phyloP scores from a whole-genome alignment of 495 filamentous ascomycete species.

The Aspergillus avenaceus region DNA sequence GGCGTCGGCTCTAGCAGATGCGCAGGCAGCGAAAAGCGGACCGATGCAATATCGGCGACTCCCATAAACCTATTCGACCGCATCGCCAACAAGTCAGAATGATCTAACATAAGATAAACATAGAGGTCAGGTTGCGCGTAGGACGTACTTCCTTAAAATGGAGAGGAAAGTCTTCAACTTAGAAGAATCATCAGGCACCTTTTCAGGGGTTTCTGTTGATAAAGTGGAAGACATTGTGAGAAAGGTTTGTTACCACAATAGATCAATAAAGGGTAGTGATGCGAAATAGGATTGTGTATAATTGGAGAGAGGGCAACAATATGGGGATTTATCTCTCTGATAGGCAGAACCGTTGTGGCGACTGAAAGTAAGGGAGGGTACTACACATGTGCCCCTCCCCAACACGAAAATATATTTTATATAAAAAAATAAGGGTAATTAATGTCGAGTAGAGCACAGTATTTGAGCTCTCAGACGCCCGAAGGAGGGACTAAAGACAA shows the following conservation, averaged over 20 bases:
- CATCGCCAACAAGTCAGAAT: slow-evolving; percentile 19
- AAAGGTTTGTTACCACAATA: no score
- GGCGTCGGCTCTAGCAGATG: slow-evolving; percentile 94
- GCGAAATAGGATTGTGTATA: no score
- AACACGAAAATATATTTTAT: neutral
- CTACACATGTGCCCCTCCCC: neutral
- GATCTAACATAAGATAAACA: neutral
- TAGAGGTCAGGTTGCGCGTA: neutral
- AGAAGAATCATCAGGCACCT: slow-evolving; percentile 70
- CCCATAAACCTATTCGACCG: slow-evolving; percentile 71
- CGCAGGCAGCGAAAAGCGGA: slow-evolving; percentile 92
- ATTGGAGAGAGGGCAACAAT: neutral
- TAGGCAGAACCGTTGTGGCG: neutral
- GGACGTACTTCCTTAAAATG: slow-evolving; percentile 72
- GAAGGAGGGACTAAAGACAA: no score
- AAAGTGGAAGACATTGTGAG: slow-evolving; percentile 28
- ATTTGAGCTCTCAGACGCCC: no score
- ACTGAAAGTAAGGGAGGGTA: neutral
- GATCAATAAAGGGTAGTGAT: no score
- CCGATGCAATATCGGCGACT: slow-evolving; percentile 89
- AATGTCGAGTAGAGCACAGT: no score
- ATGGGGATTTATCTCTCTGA: neutral
- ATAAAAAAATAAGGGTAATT: no score
- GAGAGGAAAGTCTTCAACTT: slow-evolving; percentile 81
- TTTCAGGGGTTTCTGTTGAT: slow-evolving; percentile 46